phyloP scores from a whole-genome alignment of 805 yeast species.

The Ogataea kodamae region DNA sequence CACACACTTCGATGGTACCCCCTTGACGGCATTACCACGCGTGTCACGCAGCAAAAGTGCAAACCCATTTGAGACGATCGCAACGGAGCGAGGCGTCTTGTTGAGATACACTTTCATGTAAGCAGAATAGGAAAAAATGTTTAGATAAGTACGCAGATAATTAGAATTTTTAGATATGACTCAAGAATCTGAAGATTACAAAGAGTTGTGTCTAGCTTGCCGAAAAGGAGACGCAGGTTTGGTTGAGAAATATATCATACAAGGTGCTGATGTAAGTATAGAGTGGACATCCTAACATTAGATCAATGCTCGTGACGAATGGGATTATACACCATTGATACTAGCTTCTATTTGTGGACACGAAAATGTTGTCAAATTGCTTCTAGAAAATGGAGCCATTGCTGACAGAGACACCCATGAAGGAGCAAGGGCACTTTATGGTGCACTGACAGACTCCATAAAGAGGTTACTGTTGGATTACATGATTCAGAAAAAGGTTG shows the following conservation, averaged over 20 bases:
- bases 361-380: constrained; percentile 53
- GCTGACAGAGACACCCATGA: constrained; percentile 81
- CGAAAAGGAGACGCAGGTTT: constrained; percentile 63
- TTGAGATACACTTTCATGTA: constrained; percentile 62
- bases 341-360: constrained; percentile 78
- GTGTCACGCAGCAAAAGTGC: constrained; percentile 58
- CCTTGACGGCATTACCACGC: constrained; percentile 26
- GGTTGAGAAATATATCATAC: constrained; percentile 54
- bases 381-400: constrained; percentile 65
- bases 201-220: constrained; percentile 61
- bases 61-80: constrained; percentile 54
- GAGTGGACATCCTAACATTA: constrained; percentile 2
- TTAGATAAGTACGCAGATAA: constrained; percentile 1
- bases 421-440: constrained; percentile 74
- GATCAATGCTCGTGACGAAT: constrained; percentile 55
- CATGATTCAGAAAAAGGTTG: constrained; percentile 68
- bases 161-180: constrained; percentile 1
- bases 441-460: constrained; percentile 68
- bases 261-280: constrained; percentile 45
- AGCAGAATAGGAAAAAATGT: constrained; percentile 2
- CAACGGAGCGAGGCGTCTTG: constrained; percentile 64
- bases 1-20: constrained; percentile 35
- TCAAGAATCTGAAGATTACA: constrained; percentile 31
- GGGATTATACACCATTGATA: constrained; percentile 73
- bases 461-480: constrained; percentile 53